Evolutionary conservation across 2,329 filamentous ascomycete genomes (phyloP).

Genomic region (Neoscytalidium dimidiatum): DNA sequence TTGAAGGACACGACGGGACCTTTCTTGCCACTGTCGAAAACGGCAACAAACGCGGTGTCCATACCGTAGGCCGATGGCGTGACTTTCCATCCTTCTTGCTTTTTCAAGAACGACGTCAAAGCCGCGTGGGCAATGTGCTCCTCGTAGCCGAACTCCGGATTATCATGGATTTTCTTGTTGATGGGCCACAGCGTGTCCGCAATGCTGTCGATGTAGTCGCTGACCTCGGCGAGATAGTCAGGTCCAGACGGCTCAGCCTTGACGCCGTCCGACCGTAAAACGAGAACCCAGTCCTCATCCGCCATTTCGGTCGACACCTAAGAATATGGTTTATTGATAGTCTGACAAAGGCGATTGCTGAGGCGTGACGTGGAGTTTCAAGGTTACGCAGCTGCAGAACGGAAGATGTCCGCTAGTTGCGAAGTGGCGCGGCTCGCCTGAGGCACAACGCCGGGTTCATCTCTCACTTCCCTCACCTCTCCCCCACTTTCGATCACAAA

Average conservation of each 20-base stretch:
- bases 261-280: background rate
- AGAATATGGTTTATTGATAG: background rate
- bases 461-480: background rate
- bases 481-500: constrained; percentile 5
- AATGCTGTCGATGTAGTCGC: constrained; percentile 43
- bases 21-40: constrained; percentile 48
- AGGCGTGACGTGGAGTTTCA: no score
- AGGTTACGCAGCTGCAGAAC: background rate
- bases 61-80: constrained; percentile 55
- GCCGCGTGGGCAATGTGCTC: constrained; percentile 54
- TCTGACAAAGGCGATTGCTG: background rate
- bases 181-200: constrained; percentile 46
- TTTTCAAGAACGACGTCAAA: constrained; percentile 51
- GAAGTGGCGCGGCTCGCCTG: background rate
- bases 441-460: background rate
- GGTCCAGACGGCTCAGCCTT: background rate
- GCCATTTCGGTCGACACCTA: background rate
- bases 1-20: constrained; percentile 51
- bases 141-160: constrained; percentile 52
- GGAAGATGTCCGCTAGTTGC: background rate
- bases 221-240: constrained; percentile 31
- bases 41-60: constrained; percentile 56
- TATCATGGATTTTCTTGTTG: constrained; percentile 55
- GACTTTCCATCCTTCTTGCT: constrained; percentile 51
- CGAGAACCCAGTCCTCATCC: constrained; percentile 12